Evolutionary conservation across 73 alveolate genomes (phyloP).

Genomic region (Stentor coeruleus): DNA sequence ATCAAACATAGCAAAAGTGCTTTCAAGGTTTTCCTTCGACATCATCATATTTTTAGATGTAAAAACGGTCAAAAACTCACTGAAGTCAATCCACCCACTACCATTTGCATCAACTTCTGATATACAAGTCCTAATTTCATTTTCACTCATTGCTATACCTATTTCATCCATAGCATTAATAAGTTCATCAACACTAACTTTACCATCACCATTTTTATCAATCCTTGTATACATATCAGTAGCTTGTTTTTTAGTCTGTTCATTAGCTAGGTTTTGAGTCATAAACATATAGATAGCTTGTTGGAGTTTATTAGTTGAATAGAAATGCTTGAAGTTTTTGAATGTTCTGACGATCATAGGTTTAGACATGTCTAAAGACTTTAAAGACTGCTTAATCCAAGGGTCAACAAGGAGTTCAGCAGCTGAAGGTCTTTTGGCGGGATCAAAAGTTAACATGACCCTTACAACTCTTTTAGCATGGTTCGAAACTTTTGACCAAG

Average conservation of each 20-base stretch:
- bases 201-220: constrained; percentile 54
- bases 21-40: constrained; percentile 30
- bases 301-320: not conserved
- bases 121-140: constrained; percentile 38
- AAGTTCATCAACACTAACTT: constrained; percentile 48
- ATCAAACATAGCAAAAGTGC: constrained; percentile 38
- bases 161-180: not conserved
- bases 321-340: constrained; percentile 8
- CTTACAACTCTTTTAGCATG: constrained; percentile 16
- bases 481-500: not conserved
- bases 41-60: constrained; percentile 31
- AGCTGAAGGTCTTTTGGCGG: not conserved
- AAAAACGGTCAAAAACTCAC: constrained; percentile 44
- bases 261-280: not conserved
- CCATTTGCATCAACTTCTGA: constrained; percentile 39
- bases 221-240: constrained; percentile 28
- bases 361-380: constrained; percentile 1
- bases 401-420: constrained; percentile 3
- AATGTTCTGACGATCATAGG: constrained; percentile 22
- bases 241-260: not conserved
- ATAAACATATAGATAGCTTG: constrained; percentile 10
- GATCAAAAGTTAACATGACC: not conserved
- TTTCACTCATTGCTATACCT: constrained; percentile 28
- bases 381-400: constrained; percentile 23
- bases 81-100: constrained; percentile 45